Evolutionary conservation across 352 stramenopile species (phyloP).

Genomic region (Globisporangium parvum): DNA sequence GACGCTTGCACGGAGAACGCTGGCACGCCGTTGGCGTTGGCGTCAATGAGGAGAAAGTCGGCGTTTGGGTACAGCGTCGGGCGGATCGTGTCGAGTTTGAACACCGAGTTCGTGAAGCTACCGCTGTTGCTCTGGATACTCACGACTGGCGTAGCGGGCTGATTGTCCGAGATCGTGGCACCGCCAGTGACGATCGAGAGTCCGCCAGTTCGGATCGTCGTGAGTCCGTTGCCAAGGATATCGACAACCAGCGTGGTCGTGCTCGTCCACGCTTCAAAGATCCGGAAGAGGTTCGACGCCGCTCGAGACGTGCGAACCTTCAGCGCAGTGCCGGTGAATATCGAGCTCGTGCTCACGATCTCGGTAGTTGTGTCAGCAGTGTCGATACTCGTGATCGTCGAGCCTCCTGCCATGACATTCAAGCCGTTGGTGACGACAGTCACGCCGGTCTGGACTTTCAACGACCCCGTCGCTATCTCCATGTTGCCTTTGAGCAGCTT

Average conservation of each 20-base stretch:
- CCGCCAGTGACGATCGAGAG: conserved; percentile 30
- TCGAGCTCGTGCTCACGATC: conserved; percentile 27
- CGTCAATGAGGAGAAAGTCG: conserved; percentile 40
- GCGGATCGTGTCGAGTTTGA: conserved; percentile 19
- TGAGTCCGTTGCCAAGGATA: conserved; percentile 41
- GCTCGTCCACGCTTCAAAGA: conserved; percentile 31
- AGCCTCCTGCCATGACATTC: conserved; percentile 25
- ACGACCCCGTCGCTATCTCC: conserved; percentile 40
- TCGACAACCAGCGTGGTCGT: conserved; percentile 25
- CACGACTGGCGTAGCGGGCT: conserved; percentile 13
- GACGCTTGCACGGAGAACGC: conserved; percentile 46
- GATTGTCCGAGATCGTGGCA: conserved; percentile 30
- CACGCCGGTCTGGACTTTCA: conserved; percentile 34
- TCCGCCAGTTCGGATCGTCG: conserved; percentile 36
- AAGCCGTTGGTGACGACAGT: conserved; percentile 30
- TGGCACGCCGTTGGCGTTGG: conserved; percentile 14
- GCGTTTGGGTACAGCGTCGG: conserved; percentile 19
- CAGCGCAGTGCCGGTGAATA: conserved; percentile 29
- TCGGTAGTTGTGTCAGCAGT: conserved; percentile 18
- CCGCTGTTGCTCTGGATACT: conserved; percentile 25
- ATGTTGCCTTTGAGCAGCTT: conserved; percentile 43
- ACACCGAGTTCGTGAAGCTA: too few relatives aligned
- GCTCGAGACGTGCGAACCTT: conserved; percentile 23
- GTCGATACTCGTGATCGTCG: conserved; percentile 26
- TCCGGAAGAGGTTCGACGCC: conserved; percentile 26